Evolutionary conservation across 805 yeast species (phyloP), one percentile per base, ranked within the genome.

Genomic region (Spathaspora passalidarum): DNA sequence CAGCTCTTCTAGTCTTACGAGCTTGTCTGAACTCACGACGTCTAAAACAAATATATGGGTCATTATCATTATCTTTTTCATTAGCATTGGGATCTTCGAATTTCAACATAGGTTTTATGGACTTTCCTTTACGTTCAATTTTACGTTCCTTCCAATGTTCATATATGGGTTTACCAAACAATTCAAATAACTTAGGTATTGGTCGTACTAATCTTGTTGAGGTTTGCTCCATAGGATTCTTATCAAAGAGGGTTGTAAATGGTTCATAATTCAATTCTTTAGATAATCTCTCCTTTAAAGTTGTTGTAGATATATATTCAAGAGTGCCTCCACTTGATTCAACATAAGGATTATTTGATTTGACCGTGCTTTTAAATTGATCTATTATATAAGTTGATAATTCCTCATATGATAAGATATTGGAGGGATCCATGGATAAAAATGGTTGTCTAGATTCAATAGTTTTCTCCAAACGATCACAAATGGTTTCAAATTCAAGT

Each of bases 1-100:
- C 99, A 0, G 97, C 88, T 52, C 98, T 81, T 64, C 99, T 81
- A 0, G 99, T 94, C 64, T 94, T 94, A 64, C 99, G 85, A 23
- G 95, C 94, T 61, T 88, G 97, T 53, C 99, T 81, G 53, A 89
- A 85, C 60, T 91, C 98, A 64, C 99, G 85, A 54, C 97, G 82
- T 58, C 99, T 80, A 73, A 94, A 94, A 69, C 97, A 89, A 35
- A 89, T 85, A 64, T 94, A 94, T 1, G 99, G 98, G 63, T 94
- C 97, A 49, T 79, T 80, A 57, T 91, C 97, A 47, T 72, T 71
- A 57, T 91, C 97, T 59, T 90, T 90, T 48, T 88, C 94, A 46
- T 80, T 80, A 6, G 75, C 75, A 52, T 63, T 69, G 19, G 88
- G 88, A 55, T 88, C 91, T 68, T 91, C 97, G 62, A 88, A 90